These are phyloP conservation scores for Durio zibethinus DNA, from an alignment of 345 rosid species.

Conservation along the genomic window DNA sequence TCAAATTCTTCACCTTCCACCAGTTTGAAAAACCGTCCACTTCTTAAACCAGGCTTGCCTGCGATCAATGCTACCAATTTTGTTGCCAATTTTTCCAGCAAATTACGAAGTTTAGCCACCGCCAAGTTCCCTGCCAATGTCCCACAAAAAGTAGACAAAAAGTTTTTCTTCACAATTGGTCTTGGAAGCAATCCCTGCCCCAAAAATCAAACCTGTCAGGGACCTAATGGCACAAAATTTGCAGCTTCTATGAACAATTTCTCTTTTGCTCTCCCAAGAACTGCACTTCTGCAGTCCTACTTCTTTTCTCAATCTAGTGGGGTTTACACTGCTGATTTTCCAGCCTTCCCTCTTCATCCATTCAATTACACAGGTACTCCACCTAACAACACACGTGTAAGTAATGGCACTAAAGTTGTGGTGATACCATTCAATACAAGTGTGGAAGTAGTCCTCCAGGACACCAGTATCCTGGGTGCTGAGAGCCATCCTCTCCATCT, in stretches of 20 bases:
- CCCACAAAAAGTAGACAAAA: slow-evolving; percentile 44
- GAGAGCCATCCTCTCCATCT: slow-evolving; percentile 84
- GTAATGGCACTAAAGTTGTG: slow-evolving; percentile 48
- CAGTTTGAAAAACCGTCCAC: not conserved
- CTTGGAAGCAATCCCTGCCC: slow-evolving; percentile 63
- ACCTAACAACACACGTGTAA: slow-evolving; percentile 57
- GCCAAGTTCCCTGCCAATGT: slow-evolving; percentile 53
- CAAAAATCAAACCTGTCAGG: slow-evolving; percentile 66
- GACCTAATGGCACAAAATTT: slow-evolving; percentile 65
- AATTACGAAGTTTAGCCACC: slow-evolving; percentile 52
- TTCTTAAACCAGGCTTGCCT: slow-evolving; percentile 48
- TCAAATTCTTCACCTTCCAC: not conserved
- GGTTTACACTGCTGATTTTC: slow-evolving; percentile 55
- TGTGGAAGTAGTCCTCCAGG: slow-evolving; percentile 77
- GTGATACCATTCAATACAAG: slow-evolving; percentile 58
- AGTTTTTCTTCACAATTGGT: slow-evolving; percentile 56
- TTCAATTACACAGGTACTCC: slow-evolving; percentile 76
- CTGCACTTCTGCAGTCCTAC: slow-evolving; percentile 56
- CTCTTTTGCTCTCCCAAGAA: slow-evolving; percentile 53
- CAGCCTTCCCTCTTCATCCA: slow-evolving; percentile 41
- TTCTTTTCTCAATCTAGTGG: slow-evolving; percentile 42
- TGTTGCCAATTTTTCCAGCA: slow-evolving; percentile 44
- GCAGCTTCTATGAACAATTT: slow-evolving; percentile 62
- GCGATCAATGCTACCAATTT: slow-evolving; percentile 48
- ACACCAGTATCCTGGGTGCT: slow-evolving; percentile 62